Evolutionary conservation across 352 stramenopile species (phyloP).

Genomic region (Phytophthora tubulina): DNA sequence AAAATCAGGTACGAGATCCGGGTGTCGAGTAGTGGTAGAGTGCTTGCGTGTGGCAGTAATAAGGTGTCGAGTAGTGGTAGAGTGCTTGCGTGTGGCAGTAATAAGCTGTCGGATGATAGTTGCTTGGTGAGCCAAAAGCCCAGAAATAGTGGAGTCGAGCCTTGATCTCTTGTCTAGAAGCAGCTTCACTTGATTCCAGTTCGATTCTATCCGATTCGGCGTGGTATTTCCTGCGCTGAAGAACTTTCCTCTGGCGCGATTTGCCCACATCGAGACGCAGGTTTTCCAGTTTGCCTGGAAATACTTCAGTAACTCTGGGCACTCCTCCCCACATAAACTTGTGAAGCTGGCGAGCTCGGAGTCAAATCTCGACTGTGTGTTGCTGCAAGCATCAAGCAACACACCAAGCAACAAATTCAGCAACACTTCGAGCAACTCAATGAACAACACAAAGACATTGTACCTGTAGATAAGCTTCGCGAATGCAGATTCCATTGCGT

Average conservation of each 20-base stretch:
- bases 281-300: background rate
- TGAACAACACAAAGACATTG: background rate
- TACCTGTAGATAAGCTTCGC: background rate
- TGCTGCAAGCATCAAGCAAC: background rate
- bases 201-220: background rate
- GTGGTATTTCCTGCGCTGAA: background rate
- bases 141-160: background rate
- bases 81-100: background rate
- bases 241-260: background rate
- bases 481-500: constrained; percentile 6
- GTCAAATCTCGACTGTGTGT: background rate
- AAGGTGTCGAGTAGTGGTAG: background rate
- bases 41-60: background rate
- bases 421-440: background rate
- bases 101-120: constrained; percentile 10
- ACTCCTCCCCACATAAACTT: background rate
- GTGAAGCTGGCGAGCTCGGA: background rate
- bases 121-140: constrained; percentile 7
- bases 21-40: background rate
- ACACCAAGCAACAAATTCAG: background rate
- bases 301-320: background rate
- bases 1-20: background rate
- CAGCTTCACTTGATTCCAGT: background rate
- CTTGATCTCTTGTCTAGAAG: background rate
- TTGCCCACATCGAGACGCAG: background rate